A percentile compares a stretch with the other conserved stretches of the same genome.
These are phyloP conservation scores for Herpetomonas muscarum DNA, from an alignment of 208 protist genomes.

Conservation along the genomic window DNA sequence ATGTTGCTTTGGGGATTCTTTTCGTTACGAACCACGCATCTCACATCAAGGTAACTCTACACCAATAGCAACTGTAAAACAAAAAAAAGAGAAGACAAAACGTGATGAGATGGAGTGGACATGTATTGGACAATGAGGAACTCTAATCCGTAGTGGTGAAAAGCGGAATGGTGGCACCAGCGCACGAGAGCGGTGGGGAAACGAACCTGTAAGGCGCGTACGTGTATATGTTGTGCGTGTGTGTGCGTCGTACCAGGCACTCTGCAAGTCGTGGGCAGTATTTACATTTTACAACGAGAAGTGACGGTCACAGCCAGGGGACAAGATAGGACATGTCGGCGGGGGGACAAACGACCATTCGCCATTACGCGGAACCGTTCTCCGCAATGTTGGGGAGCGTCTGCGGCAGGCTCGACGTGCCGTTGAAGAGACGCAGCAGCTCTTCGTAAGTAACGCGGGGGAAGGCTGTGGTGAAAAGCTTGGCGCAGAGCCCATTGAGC, in stretches of 20 bases:
- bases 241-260: too few relatives aligned
- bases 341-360: neutral
- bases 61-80: constrained; percentile 4
- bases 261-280: too few relatives aligned
- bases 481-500: constrained; percentile 63
- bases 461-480: constrained; percentile 62
- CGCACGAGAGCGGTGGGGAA: neutral
- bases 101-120: neutral
- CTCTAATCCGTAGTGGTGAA: neutral
- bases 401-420: constrained; percentile 77
- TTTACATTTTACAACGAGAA: too few relatives aligned
- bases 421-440: constrained; percentile 80
- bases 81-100: constrained; percentile 8
- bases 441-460: constrained; percentile 78
- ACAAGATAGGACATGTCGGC: constrained; percentile 1
- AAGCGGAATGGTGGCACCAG: neutral
- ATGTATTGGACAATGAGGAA: neutral
- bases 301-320: too few relatives aligned
- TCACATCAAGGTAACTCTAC: neutral
- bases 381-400: constrained; percentile 63
- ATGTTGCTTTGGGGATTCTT: too few relatives aligned
- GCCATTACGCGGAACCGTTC: constrained; percentile 25
- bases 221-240: too few relatives aligned
- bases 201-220: neutral
- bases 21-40: neutral